Conservation (phyloP, 108 stramenopile genomes). For the Nitzschia palea region DNA sequence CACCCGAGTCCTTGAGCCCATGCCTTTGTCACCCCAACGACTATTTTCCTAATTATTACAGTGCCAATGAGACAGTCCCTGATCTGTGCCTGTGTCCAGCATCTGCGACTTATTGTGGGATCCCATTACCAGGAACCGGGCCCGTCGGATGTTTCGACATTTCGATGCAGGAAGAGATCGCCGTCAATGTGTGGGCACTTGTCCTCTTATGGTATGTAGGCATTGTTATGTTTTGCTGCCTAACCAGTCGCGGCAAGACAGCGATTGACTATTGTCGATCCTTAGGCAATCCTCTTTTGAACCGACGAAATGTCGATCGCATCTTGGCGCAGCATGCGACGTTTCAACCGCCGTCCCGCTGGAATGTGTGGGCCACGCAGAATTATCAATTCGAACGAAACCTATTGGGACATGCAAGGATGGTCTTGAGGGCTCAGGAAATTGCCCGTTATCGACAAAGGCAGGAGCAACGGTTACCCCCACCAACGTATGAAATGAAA, state of each 20-base stretch:
- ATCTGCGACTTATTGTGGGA: conserved; percentile 21
- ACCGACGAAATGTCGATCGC: conserved; percentile 6
- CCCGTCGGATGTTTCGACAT: conserved; percentile 18
- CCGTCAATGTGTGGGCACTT: conserved; percentile 37
- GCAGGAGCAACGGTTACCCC: conserved; percentile 12
- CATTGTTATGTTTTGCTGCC: conserved; percentile 24
- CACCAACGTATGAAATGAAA: conserved; percentile 23
- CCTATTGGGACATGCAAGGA: conserved; percentile 19
- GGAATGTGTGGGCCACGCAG: conserved; percentile 10
- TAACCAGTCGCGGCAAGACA: conserved; percentile 29
- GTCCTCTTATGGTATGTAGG: conserved; percentile 41
- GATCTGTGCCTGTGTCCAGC: conserved; percentile 22
- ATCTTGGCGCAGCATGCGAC: not conserved
- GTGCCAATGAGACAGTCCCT: not conserved
- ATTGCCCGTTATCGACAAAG: conserved; percentile 1
- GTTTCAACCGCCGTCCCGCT: not conserved
- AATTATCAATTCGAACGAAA: conserved; percentile 22
- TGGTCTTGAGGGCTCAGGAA: conserved; percentile 10
- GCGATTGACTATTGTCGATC: conserved; percentile 13
- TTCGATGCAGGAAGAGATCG: conserved; percentile 17
- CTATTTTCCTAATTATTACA: too few relatives aligned
- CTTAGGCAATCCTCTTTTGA: not conserved
- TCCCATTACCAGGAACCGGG: not conserved
- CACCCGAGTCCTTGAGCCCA: too few relatives aligned
- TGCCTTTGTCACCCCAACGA: too few relatives aligned